Percentiles rank a stretch among this genome's conserved stretches.
Evolutionary conservation across 306 rosid genomes (phyloP).

Genomic region (Vachellia collinsii): DNA sequence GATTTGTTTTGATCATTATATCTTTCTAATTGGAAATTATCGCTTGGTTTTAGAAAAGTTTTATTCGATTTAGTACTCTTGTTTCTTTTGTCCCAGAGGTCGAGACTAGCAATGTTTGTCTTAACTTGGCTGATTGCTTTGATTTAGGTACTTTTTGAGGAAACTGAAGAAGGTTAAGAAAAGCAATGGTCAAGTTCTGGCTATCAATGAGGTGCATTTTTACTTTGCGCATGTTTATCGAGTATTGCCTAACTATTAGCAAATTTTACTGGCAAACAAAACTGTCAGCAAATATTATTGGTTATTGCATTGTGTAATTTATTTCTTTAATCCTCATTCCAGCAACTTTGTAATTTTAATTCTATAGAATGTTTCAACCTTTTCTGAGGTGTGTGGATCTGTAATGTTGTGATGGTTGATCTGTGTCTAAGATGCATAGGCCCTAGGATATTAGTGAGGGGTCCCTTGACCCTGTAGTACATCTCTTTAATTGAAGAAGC

Average conservation of each 20-base stretch:
- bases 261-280: neutral
- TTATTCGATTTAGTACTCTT: neutral
- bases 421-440: neutral
- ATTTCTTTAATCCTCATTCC: neutral
- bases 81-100: neutral
- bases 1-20: neutral
- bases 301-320: neutral
- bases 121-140: neutral
- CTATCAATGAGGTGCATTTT: slow-evolving; percentile 51
- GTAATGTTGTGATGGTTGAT: neutral
- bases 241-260: neutral
- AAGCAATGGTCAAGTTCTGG: slow-evolving; percentile 92
- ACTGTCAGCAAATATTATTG: neutral
- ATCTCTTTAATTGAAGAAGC: neutral
- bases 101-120: neutral
- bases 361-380: neutral
- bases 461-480: neutral
- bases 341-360: neutral
- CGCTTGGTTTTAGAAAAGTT: no score
- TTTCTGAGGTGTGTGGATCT: neutral
- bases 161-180: slow-evolving; percentile 91
- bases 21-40: neutral
- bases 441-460: neutral
- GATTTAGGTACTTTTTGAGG: slow-evolving; percentile 81
- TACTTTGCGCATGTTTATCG: neutral